A percentile compares a stretch with the other conserved stretches of the same genome.
Conservation (phyloP, 768 basidiomycete genomes). For the Russula sp. region DNA sequence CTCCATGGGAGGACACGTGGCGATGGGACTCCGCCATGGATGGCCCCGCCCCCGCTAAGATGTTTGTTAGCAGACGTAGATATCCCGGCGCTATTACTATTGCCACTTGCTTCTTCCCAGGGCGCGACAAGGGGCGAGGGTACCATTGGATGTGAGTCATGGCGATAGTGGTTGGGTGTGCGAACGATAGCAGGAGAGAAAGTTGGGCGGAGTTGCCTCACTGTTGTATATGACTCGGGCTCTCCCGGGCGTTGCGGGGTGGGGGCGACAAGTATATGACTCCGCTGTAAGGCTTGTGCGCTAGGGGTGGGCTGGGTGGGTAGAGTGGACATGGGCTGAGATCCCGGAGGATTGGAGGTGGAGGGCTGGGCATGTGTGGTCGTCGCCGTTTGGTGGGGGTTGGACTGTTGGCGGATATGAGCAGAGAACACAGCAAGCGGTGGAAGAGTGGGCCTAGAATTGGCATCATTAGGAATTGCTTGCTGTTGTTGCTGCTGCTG, state of each 20-base stretch:
- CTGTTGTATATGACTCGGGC: constrained; percentile 45
- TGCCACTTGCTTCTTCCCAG: neutral
- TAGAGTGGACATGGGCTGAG: neutral
- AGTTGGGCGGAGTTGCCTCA: constrained; percentile 53
- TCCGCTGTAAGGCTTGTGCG: constrained; percentile 7
- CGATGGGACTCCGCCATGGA: constrained; percentile 1
- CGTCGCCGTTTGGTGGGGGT: constrained; percentile 17
- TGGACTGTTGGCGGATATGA: constrained; percentile 18
- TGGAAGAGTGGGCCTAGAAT: constrained; percentile 14
- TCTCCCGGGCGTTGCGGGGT: constrained; percentile 21
- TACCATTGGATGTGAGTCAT: constrained; percentile 17
- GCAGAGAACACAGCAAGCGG: constrained; percentile 20
- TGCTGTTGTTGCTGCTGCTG: neutral
- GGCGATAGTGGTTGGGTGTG: constrained; percentile 55
- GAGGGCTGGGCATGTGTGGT: constrained; percentile 5
- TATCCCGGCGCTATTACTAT: neutral
- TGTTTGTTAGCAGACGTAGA: constrained; percentile 13
- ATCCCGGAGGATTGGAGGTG: neutral
- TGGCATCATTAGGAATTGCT: neutral
- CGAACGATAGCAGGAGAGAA: constrained; percentile 67
- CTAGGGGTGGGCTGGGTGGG: constrained; percentile 3
- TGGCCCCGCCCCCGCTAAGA: neutral
- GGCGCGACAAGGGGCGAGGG: constrained; percentile 22
- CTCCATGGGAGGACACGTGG: constrained; percentile 17
- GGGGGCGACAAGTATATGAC: constrained; percentile 22